Evolutionary conservation across 2,329 filamentous ascomycete genomes (phyloP).

Genomic region (Zopfia rhizophila): DNA sequence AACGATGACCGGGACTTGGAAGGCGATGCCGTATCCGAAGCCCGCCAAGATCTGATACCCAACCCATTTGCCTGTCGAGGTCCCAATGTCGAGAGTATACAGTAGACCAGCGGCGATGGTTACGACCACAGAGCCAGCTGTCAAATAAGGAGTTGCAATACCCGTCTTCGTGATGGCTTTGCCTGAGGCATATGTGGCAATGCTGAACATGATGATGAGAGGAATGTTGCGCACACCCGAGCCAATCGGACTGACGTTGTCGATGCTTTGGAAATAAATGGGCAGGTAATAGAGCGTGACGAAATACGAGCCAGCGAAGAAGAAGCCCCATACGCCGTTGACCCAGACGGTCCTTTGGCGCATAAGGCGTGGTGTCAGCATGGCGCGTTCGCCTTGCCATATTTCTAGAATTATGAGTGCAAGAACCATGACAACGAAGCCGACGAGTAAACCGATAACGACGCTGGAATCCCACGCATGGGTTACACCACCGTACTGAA

Average conservation of each 20-base stretch:
- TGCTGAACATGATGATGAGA: slow-evolving; percentile 48
- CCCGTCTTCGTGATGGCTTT: slow-evolving; percentile 39
- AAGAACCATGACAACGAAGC: slow-evolving; percentile 51
- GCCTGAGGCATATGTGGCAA: slow-evolving; percentile 30
- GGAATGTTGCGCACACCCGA: slow-evolving; percentile 57
- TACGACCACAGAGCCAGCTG: slow-evolving; percentile 40
- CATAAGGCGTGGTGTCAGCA: slow-evolving; percentile 53
- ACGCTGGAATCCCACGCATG: slow-evolving; percentile 42
- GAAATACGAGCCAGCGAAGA: slow-evolving; percentile 49
- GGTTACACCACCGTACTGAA: slow-evolving; percentile 56
- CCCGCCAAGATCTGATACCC: slow-evolving; percentile 60
- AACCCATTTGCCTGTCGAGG: slow-evolving; percentile 53
- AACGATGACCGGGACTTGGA: slow-evolving; percentile 44
- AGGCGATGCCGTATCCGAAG: slow-evolving; percentile 44
- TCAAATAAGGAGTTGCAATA: slow-evolving; percentile 45
- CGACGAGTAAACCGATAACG: slow-evolving; percentile 60
- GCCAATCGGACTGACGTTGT: slow-evolving; percentile 42
- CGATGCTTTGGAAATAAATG: slow-evolving; percentile 61
- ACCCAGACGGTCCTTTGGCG: slow-evolving; percentile 49
- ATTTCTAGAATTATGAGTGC: slow-evolving; percentile 51
- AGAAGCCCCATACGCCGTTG: slow-evolving; percentile 50
- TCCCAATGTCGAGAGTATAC: slow-evolving; percentile 52
- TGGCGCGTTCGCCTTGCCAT: slow-evolving; percentile 53
- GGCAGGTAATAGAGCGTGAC: slow-evolving; percentile 58
- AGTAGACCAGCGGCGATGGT: slow-evolving; percentile 55